Percentiles rank a stretch among this genome's conserved stretches.
These are phyloP conservation scores for Glycine tomentella DNA, from an alignment of 306 rosid species.

Conservation along the genomic window DNA sequence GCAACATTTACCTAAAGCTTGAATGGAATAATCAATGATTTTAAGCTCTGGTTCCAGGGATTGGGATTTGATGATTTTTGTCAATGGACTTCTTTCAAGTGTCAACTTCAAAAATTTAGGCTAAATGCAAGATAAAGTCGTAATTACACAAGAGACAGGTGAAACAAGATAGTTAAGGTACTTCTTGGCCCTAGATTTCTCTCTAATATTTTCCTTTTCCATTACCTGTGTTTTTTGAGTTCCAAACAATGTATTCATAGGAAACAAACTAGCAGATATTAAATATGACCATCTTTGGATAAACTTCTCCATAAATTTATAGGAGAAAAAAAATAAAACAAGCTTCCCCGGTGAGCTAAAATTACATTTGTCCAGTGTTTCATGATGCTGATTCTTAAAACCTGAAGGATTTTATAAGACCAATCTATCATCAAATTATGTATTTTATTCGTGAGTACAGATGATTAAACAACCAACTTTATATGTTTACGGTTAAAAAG, in stretches of 20 bases:
- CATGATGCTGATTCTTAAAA: neutral
- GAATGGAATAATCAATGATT: neutral
- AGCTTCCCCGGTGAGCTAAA: neutral
- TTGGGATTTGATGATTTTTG: constrained; percentile 7
- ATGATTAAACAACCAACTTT: neutral
- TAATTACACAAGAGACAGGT: neutral
- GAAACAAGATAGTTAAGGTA: neutral
- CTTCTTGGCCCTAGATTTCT: neutral
- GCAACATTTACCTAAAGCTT: neutral
- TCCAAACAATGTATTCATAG: neutral
- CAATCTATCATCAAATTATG: neutral
- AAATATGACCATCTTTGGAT: neutral
- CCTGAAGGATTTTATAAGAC: neutral
- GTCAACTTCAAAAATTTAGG: neutral
- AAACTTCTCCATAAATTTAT: too few species aligned
- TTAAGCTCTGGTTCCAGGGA: neutral
- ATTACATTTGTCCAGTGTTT: too few species aligned
- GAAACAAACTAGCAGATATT: neutral
- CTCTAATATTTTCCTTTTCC: neutral
- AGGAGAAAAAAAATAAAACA: too few species aligned
- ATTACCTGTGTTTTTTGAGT: neutral
- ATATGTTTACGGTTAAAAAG: neutral
- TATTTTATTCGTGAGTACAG: neutral
- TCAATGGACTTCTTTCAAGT: neutral
- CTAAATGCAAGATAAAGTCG: neutral